Percentiles rank a stretch among this genome's conserved stretches.
Evolutionary conservation across 305 asterid genomes (phyloP).

Genomic region (Solanum hybrid): DNA sequence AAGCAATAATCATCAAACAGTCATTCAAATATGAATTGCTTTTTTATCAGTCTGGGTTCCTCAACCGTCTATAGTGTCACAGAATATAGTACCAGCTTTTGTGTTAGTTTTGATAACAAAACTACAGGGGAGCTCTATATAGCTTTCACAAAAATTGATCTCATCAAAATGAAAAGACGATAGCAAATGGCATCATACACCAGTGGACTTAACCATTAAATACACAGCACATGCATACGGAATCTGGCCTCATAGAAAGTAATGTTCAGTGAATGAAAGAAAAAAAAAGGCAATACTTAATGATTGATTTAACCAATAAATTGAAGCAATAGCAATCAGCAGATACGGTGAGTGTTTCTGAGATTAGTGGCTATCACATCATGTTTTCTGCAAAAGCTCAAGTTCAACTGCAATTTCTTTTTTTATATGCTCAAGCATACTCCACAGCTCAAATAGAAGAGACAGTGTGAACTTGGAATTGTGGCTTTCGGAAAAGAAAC

Average conservation of each 20-base stretch:
- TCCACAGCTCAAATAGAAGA: background rate
- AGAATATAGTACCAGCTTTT: background rate
- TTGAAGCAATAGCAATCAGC: background rate
- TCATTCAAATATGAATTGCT: background rate
- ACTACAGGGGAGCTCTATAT: background rate
- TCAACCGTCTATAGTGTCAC: background rate
- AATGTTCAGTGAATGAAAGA: background rate
- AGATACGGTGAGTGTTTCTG: background rate
- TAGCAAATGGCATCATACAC: background rate
- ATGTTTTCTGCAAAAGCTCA: background rate
- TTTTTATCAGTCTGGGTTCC: background rate
- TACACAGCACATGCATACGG: background rate
- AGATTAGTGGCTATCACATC: background rate
- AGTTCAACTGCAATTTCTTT: background rate
- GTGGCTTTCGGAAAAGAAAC: background rate
- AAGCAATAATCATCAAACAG: background rate
- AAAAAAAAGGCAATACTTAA: background rate
- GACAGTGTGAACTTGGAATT: background rate
- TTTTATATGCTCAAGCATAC: background rate
- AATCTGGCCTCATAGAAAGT: background rate
- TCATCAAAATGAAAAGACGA: background rate
- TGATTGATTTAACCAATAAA: background rate
- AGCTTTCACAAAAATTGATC: background rate
- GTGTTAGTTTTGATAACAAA: background rate
- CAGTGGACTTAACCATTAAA: background rate